Base-by-base conservation (phyloP, 208 protist species). In the Crithidia bombi region DNA sequence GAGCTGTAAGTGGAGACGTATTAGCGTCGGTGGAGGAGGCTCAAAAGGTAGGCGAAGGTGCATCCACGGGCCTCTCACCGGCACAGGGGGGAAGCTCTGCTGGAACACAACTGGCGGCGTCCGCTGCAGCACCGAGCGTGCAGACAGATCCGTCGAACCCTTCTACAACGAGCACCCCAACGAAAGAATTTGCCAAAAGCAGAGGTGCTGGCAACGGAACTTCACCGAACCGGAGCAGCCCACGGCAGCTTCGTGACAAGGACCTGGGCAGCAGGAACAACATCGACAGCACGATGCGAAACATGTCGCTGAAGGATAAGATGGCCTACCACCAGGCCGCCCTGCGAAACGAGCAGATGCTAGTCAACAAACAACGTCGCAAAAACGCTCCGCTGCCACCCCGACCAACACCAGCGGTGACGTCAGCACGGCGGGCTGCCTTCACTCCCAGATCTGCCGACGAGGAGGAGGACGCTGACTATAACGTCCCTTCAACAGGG, bases 311-410 rank as follows among this genome's bases (percentile, higher is more conserved):
- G 30, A 73, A 78, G 50, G 75, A 90, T 23, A 78, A 78, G 52
- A 74, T 87, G 32, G 63, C 69, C 10, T 82, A 75, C 44, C 85
- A 90, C 59, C 81, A 90, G 59, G 75, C 69, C 1, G 76, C 65
- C 28, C 72, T 90, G 35, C 79, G 85, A n/a, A 56, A 66, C n/a
- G 85, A 90, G 67, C 81, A 90, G 49, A 35, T 78, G 44, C 62
- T 85, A 23, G 73, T 82, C 26, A 84, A 83, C 58, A 59, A 61
- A 32, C 67, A 86, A 56, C 81, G 85, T 11, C 78, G 78, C 43
- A 75, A 74, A 25, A 82, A 75, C 46, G 75, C 75, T 6, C 78
- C 72, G n/a, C 73, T 82, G 15, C 78, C 82, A 2, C 82, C 82
- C 1, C 49, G 65, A 14, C 82, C 76, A 17, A 33, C 50, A 23